Conservation (phyloP, 495 filamentous ascomycete genomes). For the Cercophora newfieldiana region DNA sequence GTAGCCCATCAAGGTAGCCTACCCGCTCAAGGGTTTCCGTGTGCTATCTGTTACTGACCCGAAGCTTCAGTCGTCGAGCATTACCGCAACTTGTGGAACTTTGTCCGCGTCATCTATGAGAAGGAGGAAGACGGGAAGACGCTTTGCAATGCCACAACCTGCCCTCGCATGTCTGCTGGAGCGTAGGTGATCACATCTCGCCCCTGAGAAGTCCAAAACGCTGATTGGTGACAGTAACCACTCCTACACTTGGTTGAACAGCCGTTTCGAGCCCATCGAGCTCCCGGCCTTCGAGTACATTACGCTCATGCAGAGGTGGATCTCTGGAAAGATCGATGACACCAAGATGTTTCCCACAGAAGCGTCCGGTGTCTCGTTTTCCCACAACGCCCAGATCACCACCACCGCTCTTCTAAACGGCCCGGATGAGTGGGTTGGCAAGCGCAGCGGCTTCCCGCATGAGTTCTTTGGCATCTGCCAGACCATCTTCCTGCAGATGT, state of each 20-base stretch:
- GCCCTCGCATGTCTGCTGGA: conserved; percentile 89
- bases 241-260: conserved; percentile 89
- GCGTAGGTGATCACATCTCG: conserved; percentile 59
- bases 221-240: conserved; percentile 57
- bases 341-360: conserved; percentile 83
- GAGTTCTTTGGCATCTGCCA: conserved; percentile 83
- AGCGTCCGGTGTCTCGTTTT: conserved; percentile 54
- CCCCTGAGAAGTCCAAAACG: conserved; percentile 11
- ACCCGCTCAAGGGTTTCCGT: not conserved
- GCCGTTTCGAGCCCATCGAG: conserved; percentile 61
- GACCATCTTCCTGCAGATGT: conserved; percentile 94
- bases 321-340: conserved; percentile 86
- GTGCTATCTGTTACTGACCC: not conserved
- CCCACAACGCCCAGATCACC: conserved; percentile 55
- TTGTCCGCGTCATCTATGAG: conserved; percentile 79
- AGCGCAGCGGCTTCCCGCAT: conserved; percentile 82
- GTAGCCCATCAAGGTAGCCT: conserved; percentile 84
- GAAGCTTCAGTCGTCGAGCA: conserved; percentile 75
- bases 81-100: conserved; percentile 79
- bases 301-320: conserved; percentile 86
- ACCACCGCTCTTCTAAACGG: conserved; percentile 63
- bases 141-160: conserved; percentile 79
- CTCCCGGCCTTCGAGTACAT: conserved; percentile 85
- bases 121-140: conserved; percentile 69
- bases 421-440: conserved; percentile 75